These are phyloP conservation scores for Saturnispora dispora DNA, from an alignment of 805 yeast species.

Conservation along the genomic window DNA sequence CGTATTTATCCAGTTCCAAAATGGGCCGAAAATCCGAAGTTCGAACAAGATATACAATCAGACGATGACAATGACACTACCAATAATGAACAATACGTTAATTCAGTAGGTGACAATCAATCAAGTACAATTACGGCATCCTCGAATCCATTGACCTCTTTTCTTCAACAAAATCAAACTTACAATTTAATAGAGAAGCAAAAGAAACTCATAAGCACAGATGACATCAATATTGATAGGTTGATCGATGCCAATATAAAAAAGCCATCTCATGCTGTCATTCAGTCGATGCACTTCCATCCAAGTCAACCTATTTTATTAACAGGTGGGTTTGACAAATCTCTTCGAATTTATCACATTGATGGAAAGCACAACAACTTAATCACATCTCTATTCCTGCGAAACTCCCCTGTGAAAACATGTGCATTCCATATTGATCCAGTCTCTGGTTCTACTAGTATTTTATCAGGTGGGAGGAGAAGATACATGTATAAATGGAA, in stretches of 20 bases:
- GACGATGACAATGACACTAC: slow-evolving; percentile 11
- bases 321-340: slow-evolving; percentile 89
- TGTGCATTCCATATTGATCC: slow-evolving; percentile 52
- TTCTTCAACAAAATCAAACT: slow-evolving; percentile 26
- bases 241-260: slow-evolving; percentile 78
- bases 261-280: slow-evolving; percentile 62
- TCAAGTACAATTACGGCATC: slow-evolving; percentile 18
- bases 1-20: slow-evolving; percentile 72
- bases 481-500: slow-evolving; percentile 91
- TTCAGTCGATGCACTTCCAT: slow-evolving; percentile 84
- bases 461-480: slow-evolving; percentile 87
- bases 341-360: slow-evolving; percentile 77
- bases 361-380: slow-evolving; percentile 79
- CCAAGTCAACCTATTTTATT: slow-evolving; percentile 71
- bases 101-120: slow-evolving; percentile 12
- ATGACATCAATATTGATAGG: slow-evolving; percentile 65
- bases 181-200: slow-evolving; percentile 26
- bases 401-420: slow-evolving; percentile 70
- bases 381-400: slow-evolving; percentile 73
- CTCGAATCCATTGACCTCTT: slow-evolving; percentile 27
- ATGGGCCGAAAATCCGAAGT: slow-evolving; percentile 62
- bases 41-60: slow-evolving; percentile 31
- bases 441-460: slow-evolving; percentile 39
- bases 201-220: slow-evolving; percentile 56
- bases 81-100: slow-evolving; percentile 8